These are phyloP conservation scores for Gossypium aridum DNA, from an alignment of 441 rosid species.

Conservation along the genomic window DNA sequence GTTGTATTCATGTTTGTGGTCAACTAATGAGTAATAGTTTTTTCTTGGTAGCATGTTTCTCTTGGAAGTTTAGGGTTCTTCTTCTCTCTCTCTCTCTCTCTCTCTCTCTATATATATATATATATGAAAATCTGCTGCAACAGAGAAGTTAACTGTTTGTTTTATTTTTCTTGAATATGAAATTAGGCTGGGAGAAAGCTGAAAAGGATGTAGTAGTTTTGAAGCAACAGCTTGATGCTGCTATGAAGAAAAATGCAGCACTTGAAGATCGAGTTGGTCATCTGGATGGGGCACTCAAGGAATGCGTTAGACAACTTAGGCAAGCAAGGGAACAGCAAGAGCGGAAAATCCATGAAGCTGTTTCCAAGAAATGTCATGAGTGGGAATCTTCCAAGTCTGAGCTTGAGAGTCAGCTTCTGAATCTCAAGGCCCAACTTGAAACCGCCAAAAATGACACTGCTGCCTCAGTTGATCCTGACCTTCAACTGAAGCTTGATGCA, in stretches of 20 bases:
- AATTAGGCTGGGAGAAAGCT: conserved; percentile 88
- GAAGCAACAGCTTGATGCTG: conserved; percentile 66
- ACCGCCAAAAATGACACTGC: conserved; percentile 28
- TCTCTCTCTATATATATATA: neutral
- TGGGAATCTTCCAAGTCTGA: conserved; percentile 59
- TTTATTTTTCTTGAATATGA: neutral
- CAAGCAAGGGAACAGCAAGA: conserved; percentile 88
- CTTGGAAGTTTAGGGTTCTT: neutral
- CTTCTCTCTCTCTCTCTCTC: neutral
- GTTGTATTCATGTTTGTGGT: neutral
- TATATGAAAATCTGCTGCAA: neutral
- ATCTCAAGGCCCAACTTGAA: conserved; percentile 38
- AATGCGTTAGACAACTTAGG: conserved; percentile 85
- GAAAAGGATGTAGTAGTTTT: conserved; percentile 56
- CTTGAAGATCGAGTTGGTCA: conserved; percentile 74
- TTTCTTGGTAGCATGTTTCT: neutral
- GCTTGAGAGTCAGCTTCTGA: conserved; percentile 41
- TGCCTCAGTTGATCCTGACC: conserved; percentile 28
- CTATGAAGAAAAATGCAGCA: conserved; percentile 36
- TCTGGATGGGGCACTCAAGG: conserved; percentile 93
- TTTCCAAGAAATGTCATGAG: conserved; percentile 40
- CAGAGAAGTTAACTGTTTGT: neutral
- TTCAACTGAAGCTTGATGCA: conserved; percentile 42
- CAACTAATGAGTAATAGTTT: neutral
- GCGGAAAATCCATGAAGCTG: conserved; percentile 49